These are phyloP conservation scores for Castanea crenata DNA, from an alignment of 306 rosid species.

Conservation along the genomic window DNA sequence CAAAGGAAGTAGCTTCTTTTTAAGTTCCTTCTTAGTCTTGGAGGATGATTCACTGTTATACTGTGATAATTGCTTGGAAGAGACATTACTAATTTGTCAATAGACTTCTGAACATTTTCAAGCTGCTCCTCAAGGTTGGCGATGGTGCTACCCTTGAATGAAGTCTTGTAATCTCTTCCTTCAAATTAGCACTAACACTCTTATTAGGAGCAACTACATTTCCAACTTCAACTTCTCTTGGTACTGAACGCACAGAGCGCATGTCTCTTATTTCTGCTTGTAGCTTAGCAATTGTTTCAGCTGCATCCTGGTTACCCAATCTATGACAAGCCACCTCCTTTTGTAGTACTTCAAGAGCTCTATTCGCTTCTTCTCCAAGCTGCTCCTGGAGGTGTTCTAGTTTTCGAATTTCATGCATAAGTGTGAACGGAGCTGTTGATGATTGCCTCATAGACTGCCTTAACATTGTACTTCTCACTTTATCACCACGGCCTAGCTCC, in stretches of 20 bases:
- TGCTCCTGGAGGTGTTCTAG: slow-evolving; percentile 99
- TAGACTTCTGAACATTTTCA: slow-evolving; percentile 96
- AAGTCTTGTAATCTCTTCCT: slow-evolving; percentile 96
- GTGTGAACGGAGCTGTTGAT: slow-evolving; percentile 93
- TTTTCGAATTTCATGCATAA: slow-evolving; percentile 98
- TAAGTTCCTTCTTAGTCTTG: slow-evolving; percentile 68
- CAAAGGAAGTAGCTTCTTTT: slow-evolving; percentile 79
- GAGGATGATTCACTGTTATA: slow-evolving; percentile 51
- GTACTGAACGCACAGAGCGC: slow-evolving; percentile 58
- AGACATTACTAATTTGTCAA: slow-evolving; percentile 97
- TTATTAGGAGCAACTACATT: slow-evolving; percentile 59
- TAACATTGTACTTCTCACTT: slow-evolving; percentile 54
- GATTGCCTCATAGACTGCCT: slow-evolving; percentile 97
- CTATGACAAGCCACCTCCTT: slow-evolving; percentile 99
- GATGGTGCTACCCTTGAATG: slow-evolving; percentile 96
- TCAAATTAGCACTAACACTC: slow-evolving; percentile 95
- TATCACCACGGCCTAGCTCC: slow-evolving; percentile 48
- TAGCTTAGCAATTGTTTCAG: slow-evolving; percentile 95
- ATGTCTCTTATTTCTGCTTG: slow-evolving; percentile 94
- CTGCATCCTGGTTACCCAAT: slow-evolving; percentile 98
- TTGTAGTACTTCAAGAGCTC: slow-evolving; percentile 93
- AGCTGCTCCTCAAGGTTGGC: slow-evolving; percentile 98
- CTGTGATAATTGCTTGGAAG: slow-evolving; percentile 75
- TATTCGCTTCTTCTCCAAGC: slow-evolving; percentile 96
- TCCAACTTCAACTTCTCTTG: slow-evolving; percentile 79